Base-by-base conservation (phyloP, 192 early-diverging fungal species). In the Linnemannia exigua region DNA sequence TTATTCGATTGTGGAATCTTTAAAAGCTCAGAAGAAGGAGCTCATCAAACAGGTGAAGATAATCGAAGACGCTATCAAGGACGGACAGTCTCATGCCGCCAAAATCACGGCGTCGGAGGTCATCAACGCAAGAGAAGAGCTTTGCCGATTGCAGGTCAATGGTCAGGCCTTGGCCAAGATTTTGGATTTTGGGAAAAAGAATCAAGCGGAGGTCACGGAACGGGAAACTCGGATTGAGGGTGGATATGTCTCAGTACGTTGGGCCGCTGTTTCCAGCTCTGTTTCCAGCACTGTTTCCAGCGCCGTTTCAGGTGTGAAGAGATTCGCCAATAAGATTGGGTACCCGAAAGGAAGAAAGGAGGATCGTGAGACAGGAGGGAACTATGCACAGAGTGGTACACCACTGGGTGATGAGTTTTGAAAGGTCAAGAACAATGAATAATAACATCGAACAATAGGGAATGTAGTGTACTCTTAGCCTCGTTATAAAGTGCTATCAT, bases 81-180 rank as follows among this genome's bases (percentile, higher is more conserved):
- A 66, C 36, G 73, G 73, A 35, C 38, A 71, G 14, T 22, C 44
- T 28, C 36, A 66, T 44, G 31, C 37, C 31, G 35, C 31, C 52
- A 70, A 52, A 9, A 77, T 87, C 67, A 47, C 75, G 8, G 66
- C 47, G 19, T 38, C 38, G 52, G 72, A 77, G 2, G 78, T 85
- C 12, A 54, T 41, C 15, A 22, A 46, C 1, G 69, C 77, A 1
- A 74, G 73, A 70, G 48, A 84, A 28, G 50, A 61, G 69, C 74
- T 84, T 22, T 84, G 73, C 54, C 25, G 67, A 35, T 61, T 84
- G 44, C 12, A 69, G 69, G 25, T 79, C 28, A 79, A 73, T 69
- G 82, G 82, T 70, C 33, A 79, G 52, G 74, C 82, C n/a, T 69
- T 84, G 51, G 48, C 66, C 44, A 79, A 44, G 25, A 44, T 84